Percentiles rank a stretch among this genome's conserved stretches.
phyloP scores from a whole-genome alignment of 345 rosid genomes.

The Zanthoxylum bungeanum region DNA sequence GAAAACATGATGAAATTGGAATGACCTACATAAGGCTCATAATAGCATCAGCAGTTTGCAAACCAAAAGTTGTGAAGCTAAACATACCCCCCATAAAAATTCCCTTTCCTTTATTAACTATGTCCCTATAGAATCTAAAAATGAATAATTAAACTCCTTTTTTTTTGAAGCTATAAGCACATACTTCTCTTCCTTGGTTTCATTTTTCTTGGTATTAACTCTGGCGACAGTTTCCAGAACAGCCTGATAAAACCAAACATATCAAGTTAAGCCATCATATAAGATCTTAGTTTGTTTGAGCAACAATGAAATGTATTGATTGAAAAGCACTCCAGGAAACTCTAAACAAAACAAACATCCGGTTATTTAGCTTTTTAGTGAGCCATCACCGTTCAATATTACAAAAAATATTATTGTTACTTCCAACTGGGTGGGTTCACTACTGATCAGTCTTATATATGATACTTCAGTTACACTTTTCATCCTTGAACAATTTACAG shows the following conservation, averaged over 20 bases:
- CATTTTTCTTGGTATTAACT: conserved; percentile 80
- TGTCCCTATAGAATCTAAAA: not conserved
- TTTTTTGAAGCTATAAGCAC: conserved; percentile 30
- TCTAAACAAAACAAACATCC: not conserved
- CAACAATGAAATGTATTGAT: not conserved
- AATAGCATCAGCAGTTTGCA: no score
- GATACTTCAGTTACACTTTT: not conserved
- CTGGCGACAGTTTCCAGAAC: conserved; percentile 95
- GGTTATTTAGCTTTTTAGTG: not conserved
- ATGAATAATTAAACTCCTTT: not conserved
- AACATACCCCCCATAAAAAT: conserved; percentile 6
- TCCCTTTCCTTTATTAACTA: not conserved
- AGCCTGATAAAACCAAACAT: conserved; percentile 53
- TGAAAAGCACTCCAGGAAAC: not conserved
- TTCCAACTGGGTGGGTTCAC: not conserved
- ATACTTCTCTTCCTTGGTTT: conserved; percentile 87
- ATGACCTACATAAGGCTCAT: conserved; percentile 47
- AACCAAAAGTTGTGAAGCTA: conserved; percentile 3
- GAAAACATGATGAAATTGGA: conserved; percentile 81
- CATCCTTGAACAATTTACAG: not conserved
- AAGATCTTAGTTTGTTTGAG: conserved; percentile 5
- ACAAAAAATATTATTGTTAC: not conserved
- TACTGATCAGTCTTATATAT: not conserved
- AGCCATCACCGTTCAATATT: not conserved
- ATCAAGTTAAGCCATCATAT: not conserved